Base-by-base conservation (phyloP, 768 basidiomycete genomes). In the Russula dissimulans region DNA sequence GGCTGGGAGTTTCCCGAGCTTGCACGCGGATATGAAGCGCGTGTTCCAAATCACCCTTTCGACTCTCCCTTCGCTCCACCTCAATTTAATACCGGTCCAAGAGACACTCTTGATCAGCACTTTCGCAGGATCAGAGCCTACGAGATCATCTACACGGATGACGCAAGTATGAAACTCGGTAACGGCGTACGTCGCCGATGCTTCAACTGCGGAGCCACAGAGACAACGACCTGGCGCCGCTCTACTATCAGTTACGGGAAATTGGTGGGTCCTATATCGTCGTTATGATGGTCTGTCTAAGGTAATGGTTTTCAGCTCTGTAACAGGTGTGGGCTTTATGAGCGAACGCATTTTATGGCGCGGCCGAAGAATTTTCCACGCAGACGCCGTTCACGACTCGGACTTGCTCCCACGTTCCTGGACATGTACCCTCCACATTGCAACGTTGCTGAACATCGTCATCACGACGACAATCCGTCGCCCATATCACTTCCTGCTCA, bases 201-300 rank as follows among this genome's bases (percentile, higher is more conserved):
- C 71, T 89, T 85, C 79, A 91, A 91, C 70, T 91, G 89, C 71
- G 83, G 82, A 69, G 88, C 86, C 31, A 87, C 86, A 15, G 87
- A 89, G 64, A 90, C 89, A 41, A 84, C 82, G 50, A 89, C 87
- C 26, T 91, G 88, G 88, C 73, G 88, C 29, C 73, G 88, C 60
- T 84, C 81, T 14, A 87, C 84, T 66, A 79, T 91, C 60, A 84
- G 79, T 59, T 86, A 85, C 0, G 88, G 88, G 32, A 91, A 91
- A 81, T 85, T 90, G 65, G 79, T 79, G 60, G 17, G n/a, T 18
- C 17, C 3, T 10, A 47, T 17, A 5, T 7, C n/a, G 3, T 0
- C 6, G 14, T 36, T 10, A 3, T 10, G 34, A 7, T 36, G 2
- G 22, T 26, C 2, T 26, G 22, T 26, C 22, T 26, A 26, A 26